phyloP scores from a whole-genome alignment of 164 flowering plant genomes.

The Aristolochia contorta region DNA sequence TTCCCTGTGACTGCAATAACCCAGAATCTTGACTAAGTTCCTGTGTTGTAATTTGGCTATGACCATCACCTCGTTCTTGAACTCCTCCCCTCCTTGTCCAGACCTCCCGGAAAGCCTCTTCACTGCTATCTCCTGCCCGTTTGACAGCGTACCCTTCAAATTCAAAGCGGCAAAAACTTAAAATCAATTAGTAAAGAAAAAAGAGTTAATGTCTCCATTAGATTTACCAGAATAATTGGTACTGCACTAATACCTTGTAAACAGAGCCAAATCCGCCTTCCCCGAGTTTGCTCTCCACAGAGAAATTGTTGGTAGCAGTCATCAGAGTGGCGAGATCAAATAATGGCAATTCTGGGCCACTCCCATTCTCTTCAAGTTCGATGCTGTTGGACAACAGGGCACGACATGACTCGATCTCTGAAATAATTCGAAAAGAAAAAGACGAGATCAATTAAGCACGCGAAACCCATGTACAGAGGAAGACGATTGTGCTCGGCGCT shows the following conservation, averaged over 20 bases:
- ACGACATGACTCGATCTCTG: not conserved
- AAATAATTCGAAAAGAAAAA: no score
- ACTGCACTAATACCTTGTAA: not conserved
- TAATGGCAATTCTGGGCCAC: not conserved
- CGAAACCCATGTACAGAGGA: no score
- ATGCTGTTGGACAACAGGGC: not conserved
- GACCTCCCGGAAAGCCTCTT: constrained; percentile 6
- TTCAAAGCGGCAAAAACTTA: not conserved
- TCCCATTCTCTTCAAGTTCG: not conserved
- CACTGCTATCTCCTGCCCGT: constrained; percentile 7
- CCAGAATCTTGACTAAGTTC: constrained; percentile 8
- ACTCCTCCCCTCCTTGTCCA: constrained; percentile 8
- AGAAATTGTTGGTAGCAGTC: not conserved
- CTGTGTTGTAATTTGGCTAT: constrained; percentile 10
- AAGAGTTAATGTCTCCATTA: no score
- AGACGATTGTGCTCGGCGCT: no score
- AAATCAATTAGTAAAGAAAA: not conserved
- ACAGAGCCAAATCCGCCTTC: constrained; percentile 1
- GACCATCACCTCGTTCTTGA: constrained; percentile 6
- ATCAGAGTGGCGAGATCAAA: not conserved
- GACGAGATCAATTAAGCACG: no score
- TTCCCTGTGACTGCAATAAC: constrained; percentile 7
- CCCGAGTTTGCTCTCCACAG: not conserved
- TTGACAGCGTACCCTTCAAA: constrained; percentile 1
- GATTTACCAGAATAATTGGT: not conserved